These are phyloP conservation scores for Coemansia sp. DNA, from an alignment of 192 early-diverging fungal genomes.

Conservation along the genomic window DNA sequence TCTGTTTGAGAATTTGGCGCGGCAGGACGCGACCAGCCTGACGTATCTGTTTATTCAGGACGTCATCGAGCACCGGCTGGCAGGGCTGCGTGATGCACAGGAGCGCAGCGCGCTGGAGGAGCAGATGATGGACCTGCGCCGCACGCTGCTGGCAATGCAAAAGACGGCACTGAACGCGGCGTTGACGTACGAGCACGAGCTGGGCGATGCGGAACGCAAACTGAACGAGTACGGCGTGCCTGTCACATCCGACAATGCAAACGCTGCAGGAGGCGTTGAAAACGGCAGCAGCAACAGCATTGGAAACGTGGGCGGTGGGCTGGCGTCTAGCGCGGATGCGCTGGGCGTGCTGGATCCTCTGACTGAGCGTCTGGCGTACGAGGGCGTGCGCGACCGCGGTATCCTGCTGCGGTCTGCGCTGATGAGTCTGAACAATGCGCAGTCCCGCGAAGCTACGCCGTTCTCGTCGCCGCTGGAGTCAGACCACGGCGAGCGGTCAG, in stretches of 20 bases:
- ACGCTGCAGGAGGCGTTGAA: too few relatives aligned
- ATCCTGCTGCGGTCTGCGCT: conserved; percentile 45
- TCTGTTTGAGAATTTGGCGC: conserved; percentile 25
- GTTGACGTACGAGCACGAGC: conserved; percentile 45
- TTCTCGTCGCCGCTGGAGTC: not conserved
- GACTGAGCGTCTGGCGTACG: conserved; percentile 28
- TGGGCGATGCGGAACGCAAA: conserved; percentile 41
- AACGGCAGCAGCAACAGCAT: too few relatives aligned
- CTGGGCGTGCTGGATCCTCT: not conserved
- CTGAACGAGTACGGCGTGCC: not conserved
- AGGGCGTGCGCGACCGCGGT: conserved; percentile 44
- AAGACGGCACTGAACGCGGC: conserved; percentile 47
- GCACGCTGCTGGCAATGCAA: conserved; percentile 51
- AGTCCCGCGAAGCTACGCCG: too few relatives aligned
- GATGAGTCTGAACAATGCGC: conserved; percentile 15
- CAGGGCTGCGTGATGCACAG: conserved; percentile 29
- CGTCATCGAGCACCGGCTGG: conserved; percentile 40
- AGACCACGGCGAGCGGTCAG: not conserved
- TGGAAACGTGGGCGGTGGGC: too few relatives aligned
- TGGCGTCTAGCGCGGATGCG: not conserved
- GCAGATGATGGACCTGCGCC: conserved; percentile 42
- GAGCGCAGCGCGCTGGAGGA: conserved; percentile 29
- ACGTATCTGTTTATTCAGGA: conserved; percentile 44
- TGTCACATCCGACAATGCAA: not conserved
- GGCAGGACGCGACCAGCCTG: conserved; percentile 31